These are phyloP conservation scores for Rhodamnia argentea DNA, from an alignment of 345 rosid species.

Conservation along the genomic window DNA sequence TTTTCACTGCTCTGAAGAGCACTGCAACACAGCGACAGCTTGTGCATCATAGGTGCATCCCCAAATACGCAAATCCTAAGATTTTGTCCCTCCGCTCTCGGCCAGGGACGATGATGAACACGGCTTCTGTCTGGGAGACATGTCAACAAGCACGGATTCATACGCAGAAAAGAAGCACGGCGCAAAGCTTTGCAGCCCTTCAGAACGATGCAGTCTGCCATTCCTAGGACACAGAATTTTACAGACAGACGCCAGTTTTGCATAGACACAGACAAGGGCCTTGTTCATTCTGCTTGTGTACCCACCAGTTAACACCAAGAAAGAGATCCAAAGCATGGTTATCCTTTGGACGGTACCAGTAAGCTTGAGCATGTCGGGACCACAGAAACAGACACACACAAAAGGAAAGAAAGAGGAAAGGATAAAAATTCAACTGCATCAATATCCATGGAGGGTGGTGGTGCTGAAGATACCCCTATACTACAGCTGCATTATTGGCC, in stretches of 20 bases:
- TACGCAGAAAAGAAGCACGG: background rate
- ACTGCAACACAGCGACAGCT: background rate
- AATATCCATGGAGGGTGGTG: background rate
- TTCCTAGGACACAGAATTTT: background rate
- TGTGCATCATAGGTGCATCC: background rate
- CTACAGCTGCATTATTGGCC: background rate
- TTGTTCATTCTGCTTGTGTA: background rate
- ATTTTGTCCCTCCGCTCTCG: background rate
- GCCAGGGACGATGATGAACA: background rate
- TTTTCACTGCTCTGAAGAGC: background rate
- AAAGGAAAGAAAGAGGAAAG: background rate
- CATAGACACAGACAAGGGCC: background rate
- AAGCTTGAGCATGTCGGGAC: background rate
- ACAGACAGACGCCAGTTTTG: background rate
- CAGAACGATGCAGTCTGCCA: background rate
- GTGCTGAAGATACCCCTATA: background rate
- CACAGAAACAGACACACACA: background rate
- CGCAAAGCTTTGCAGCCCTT: background rate
- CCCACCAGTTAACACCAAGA: background rate
- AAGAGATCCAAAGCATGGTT: background rate
- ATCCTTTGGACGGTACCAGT: background rate
- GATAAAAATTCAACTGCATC: background rate
- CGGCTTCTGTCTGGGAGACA: background rate
- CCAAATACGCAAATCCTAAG: background rate
- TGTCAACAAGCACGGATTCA: background rate